phyloP scores from a whole-genome alignment of 805 yeast species.

The Naumovozyma dairenensis region DNA sequence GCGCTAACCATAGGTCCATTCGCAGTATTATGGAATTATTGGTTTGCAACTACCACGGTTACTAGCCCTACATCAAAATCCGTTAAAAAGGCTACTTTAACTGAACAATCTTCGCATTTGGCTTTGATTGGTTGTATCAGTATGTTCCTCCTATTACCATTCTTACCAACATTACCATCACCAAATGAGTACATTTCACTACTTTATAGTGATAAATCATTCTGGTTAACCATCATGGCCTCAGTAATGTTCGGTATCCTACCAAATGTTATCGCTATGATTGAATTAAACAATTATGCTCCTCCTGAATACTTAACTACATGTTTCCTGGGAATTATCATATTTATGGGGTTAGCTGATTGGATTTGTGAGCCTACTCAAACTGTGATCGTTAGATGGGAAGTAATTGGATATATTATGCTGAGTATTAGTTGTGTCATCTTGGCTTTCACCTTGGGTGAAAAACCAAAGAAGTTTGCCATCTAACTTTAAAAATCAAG shows the following conservation, averaged over 20 bases:
- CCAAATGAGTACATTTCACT: constrained; percentile 4
- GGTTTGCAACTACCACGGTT: constrained; percentile 14
- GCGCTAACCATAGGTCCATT: constrained; percentile 26
- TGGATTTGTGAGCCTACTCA: constrained; percentile 23
- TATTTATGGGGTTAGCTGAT: constrained; percentile 23
- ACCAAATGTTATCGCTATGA: constrained; percentile 18
- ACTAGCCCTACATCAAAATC: constrained; percentile 3
- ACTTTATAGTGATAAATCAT: constrained; percentile 9
- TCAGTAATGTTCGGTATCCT: constrained; percentile 19
- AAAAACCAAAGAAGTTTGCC: background rate
- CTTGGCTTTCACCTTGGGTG: background rate
- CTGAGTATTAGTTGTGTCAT: constrained; percentile 12
- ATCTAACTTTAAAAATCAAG: background rate
- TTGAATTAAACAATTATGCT: constrained; percentile 17
- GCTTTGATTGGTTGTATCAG: constrained; percentile 15
- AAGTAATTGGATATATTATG: constrained; percentile 24
- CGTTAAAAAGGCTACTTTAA: constrained; percentile 5
- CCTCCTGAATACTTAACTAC: constrained; percentile 25
- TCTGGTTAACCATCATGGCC: constrained; percentile 12
- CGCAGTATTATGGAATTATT: constrained; percentile 23
- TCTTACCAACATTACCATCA: constrained; percentile 10
- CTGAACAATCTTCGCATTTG: constrained; percentile 13
- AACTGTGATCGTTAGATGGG: constrained; percentile 27
- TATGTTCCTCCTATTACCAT: constrained; percentile 16
- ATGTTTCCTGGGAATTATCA: constrained; percentile 20